These are phyloP conservation scores for Ligustrum vulgare DNA, from an alignment of 257 asterid genomes.

Conservation along the genomic window DNA sequence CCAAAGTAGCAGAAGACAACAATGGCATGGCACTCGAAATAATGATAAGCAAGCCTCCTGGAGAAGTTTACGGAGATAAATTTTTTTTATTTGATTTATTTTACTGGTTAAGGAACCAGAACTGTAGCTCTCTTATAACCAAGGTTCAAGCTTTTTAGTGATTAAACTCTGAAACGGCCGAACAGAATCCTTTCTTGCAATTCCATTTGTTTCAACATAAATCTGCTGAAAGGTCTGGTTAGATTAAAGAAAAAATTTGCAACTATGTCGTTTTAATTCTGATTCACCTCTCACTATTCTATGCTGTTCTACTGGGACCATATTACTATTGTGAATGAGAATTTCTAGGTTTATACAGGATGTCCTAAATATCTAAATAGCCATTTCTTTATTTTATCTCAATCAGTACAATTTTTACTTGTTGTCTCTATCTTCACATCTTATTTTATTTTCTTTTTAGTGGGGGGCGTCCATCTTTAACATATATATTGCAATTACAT, in stretches of 20 bases:
- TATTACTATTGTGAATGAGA: background rate
- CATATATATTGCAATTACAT: background rate
- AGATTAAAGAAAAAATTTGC: background rate
- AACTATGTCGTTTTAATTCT: background rate
- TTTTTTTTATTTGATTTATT: background rate
- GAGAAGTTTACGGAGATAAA: background rate
- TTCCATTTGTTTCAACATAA: background rate
- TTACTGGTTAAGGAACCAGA: background rate
- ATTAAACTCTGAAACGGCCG: no score
- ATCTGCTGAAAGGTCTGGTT: background rate
- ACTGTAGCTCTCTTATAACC: background rate
- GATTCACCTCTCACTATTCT: background rate
- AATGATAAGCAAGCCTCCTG: background rate
- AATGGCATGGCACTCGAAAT: background rate
- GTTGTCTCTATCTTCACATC: background rate
- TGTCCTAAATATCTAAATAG: background rate
- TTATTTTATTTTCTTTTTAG: background rate
- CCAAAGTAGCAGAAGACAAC: background rate
- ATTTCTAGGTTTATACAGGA: background rate
- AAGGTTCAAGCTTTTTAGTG: no score
- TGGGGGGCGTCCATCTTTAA: background rate
- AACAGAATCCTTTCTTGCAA: background rate
- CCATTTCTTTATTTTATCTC: background rate
- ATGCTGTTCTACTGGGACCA: background rate
- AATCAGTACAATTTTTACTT: background rate